A percentile compares a stretch with the other conserved stretches of the same genome.
Evolutionary conservation across 2,329 filamentous ascomycete species (phyloP).

Genomic region (Fusarium incarnatum): DNA sequence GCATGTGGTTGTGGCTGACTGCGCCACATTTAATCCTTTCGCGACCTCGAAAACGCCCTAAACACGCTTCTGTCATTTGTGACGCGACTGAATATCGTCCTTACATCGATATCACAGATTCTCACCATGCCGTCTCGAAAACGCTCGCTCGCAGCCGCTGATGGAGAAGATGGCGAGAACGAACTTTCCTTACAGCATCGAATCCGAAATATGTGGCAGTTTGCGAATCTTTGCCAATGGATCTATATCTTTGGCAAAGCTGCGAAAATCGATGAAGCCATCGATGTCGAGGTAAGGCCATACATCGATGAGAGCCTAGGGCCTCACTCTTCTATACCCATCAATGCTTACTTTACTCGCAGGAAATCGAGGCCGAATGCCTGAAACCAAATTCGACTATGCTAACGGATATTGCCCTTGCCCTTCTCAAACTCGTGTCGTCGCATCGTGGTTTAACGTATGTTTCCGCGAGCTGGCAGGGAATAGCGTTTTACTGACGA

Average conservation of each 20-base stretch:
- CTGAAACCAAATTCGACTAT: conserved; percentile 81
- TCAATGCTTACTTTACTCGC: neutral
- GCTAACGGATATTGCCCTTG: conserved; percentile 84
- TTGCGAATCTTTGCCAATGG: conserved; percentile 93
- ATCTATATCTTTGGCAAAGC: conserved; percentile 89
- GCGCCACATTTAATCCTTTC: conserved; percentile 42
- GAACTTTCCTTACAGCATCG: conserved; percentile 61
- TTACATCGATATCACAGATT: conserved; percentile 33
- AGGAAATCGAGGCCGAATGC: conserved; percentile 92
- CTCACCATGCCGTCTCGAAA: conserved; percentile 47
- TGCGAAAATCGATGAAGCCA: conserved; percentile 88
- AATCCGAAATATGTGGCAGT: conserved; percentile 94
- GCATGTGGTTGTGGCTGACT: conserved; percentile 47
- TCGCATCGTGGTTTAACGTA: conserved; percentile 94
- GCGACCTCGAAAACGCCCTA: conserved; percentile 36
- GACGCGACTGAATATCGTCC: conserved; percentile 41
- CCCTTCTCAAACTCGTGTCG: conserved; percentile 90
- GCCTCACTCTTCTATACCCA: conserved; percentile 3
- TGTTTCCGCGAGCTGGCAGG: conserved; percentile 51
- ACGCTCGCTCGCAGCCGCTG: conserved; percentile 38
- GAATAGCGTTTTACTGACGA: conserved; percentile 17
- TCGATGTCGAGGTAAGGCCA: conserved; percentile 83
- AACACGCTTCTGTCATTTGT: conserved; percentile 38
- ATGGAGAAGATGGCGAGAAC: conserved; percentile 32
- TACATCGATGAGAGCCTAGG: conserved; percentile 3